phyloP scores from a whole-genome alignment of 176 grass and related monocot species.

The Elaeis guineensis region DNA sequence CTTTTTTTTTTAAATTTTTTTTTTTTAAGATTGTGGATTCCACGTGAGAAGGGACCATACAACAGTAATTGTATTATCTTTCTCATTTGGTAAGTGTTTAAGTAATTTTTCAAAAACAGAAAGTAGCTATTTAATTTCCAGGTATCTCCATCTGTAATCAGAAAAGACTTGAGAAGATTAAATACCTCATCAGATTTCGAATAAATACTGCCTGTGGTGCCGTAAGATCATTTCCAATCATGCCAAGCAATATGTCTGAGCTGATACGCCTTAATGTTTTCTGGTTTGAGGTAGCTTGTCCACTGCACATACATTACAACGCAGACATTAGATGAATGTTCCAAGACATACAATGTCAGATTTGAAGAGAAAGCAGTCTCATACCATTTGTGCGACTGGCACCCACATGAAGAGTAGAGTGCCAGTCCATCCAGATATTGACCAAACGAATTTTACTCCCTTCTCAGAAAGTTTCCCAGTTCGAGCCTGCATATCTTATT shows the following conservation, averaged over 20 bases:
- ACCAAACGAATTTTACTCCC: conserved; percentile 48
- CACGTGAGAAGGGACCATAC: too few species aligned
- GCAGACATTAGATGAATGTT: conserved; percentile 10
- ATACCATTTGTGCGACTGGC: conserved; percentile 91
- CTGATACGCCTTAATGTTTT: conserved; percentile 90
- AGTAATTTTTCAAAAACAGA: too few species aligned
- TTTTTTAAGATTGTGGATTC: too few species aligned
- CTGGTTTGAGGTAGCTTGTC: conserved; percentile 97
- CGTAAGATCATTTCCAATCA: conserved; percentile 97
- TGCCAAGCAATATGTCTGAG: conserved; percentile 88
- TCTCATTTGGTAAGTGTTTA: too few species aligned
- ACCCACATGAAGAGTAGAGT: conserved; percentile 99
- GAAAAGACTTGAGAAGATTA: conserved; percentile 2
- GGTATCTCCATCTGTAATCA: background rate
- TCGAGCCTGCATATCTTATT: conserved; percentile 48
- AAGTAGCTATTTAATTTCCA: too few species aligned
- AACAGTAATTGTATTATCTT: too few species aligned
- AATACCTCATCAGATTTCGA: conserved; percentile 93
- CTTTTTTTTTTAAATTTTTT: too few species aligned
- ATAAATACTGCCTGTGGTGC: conserved; percentile 96
- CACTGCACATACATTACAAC: conserved; percentile 40
- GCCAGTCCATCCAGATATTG: conserved; percentile 92
- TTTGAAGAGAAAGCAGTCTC: background rate
- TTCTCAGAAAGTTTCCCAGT: conserved; percentile 64
- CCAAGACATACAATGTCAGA: background rate